Evolutionary conservation across 805 yeast genomes (phyloP).

Genomic region (Saturnispora dispora): DNA sequence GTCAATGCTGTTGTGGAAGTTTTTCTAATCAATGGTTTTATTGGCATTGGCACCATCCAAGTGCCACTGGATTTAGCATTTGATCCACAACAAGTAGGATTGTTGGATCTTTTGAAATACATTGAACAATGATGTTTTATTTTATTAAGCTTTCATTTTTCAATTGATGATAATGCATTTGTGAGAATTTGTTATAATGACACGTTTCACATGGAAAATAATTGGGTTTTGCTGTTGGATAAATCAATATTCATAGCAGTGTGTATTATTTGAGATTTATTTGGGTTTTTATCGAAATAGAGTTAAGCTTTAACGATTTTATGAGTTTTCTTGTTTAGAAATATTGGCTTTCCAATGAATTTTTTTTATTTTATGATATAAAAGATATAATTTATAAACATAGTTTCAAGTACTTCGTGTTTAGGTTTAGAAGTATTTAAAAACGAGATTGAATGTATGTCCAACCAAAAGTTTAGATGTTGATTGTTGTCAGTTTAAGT

Average conservation of each 20-base stretch:
- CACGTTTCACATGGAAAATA: too few species aligned
- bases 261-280: too few species aligned
- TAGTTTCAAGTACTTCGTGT: background rate
- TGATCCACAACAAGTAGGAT: background rate
- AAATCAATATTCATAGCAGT: too few species aligned
- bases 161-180: background rate
- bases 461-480: conserved; percentile 13
- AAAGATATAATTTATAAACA: background rate
- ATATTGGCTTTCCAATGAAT: background rate
- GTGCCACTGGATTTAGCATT: background rate
- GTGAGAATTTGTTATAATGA: too few species aligned
- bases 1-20: conserved; percentile 24
- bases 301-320: background rate
- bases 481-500: background rate
- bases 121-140: background rate
- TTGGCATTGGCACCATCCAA: background rate
- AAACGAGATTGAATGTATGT: background rate
- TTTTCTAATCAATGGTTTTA: background rate
- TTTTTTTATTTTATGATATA: background rate
- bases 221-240: too few species aligned
- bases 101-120: background rate
- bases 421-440: background rate
- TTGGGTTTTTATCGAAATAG: background rate
- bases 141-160: background rate
- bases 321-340: background rate